These are phyloP conservation scores for Terfezia boudieri DNA, from an alignment of 495 filamentous ascomycete species.

Conservation along the genomic window DNA sequence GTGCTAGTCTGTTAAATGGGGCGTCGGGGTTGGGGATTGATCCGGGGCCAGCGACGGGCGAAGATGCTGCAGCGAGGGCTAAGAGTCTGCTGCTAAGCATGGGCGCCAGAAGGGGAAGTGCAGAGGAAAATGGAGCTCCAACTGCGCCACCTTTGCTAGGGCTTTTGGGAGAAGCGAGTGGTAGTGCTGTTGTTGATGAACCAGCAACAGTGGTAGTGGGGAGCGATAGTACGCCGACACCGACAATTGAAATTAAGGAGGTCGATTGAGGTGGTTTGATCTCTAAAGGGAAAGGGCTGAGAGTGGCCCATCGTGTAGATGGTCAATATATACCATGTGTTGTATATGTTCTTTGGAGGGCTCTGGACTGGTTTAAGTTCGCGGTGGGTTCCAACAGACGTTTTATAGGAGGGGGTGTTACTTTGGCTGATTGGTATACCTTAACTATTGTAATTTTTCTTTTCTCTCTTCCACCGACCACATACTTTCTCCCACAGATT, in stretches of 20 bases:
- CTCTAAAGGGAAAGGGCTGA: no score
- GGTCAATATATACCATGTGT: no score
- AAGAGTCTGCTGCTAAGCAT: slow-evolving; percentile 26
- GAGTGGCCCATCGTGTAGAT: no score
- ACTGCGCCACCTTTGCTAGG: background rate
- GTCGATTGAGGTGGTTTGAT: no score
- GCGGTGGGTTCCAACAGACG: no score
- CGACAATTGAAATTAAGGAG: slow-evolving; percentile 22
- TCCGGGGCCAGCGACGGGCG: slow-evolving; percentile 3
- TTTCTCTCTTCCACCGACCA: no score
- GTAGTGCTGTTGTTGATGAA: slow-evolving; percentile 16
- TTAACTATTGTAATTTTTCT: no score
- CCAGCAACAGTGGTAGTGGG: slow-evolving; percentile 7
- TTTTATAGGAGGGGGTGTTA: no score
- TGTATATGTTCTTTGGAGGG: no score
- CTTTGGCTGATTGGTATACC: no score
- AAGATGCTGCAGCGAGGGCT: slow-evolving; percentile 23
- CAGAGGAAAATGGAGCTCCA: background rate
- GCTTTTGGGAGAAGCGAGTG: slow-evolving; percentile 1
- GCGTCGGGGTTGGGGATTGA: background rate
- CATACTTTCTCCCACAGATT: no score
- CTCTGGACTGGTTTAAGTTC: no score
- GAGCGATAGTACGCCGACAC: slow-evolving; percentile 13
- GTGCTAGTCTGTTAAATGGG: background rate
- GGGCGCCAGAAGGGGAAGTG: slow-evolving; percentile 5